These are phyloP conservation scores for Imleria badia DNA, from an alignment of 768 basidiomycete genomes.

Conservation along the genomic window DNA sequence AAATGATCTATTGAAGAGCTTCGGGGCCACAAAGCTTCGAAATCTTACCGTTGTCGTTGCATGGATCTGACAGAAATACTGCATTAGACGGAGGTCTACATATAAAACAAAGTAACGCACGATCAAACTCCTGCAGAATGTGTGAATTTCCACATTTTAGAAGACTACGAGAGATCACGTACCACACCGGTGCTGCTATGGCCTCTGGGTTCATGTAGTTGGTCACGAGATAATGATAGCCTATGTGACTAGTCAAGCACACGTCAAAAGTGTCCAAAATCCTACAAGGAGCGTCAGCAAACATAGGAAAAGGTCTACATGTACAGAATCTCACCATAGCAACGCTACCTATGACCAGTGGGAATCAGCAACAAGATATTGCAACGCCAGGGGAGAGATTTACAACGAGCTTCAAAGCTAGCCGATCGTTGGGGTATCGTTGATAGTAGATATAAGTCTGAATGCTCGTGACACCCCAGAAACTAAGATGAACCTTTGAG, in stretches of 20 bases:
- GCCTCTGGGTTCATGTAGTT: conserved; percentile 52
- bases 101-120: conserved; percentile 33
- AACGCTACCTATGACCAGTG: conserved; percentile 33
- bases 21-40: background rate
- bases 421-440: conserved; percentile 34
- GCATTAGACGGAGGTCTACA: background rate
- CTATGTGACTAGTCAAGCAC: conserved; percentile 49
- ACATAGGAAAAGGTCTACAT: background rate
- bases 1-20: background rate
- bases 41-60: conserved; percentile 50
- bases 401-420: conserved; percentile 39
- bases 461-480: conserved; percentile 58
- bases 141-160: background rate
- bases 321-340: conserved; percentile 10
- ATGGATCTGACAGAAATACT: conserved; percentile 42
- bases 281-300: conserved; percentile 16
- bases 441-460: conserved; percentile 55
- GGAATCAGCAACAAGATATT: conserved; percentile 29
- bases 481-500: conserved; percentile 29
- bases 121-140: conserved; percentile 45
- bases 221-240: conserved; percentile 57
- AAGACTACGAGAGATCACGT: background rate
- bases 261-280: conserved; percentile 57
- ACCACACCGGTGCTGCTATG: conserved; percentile 48
- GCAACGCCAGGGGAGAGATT: conserved; percentile 4